Evolutionary conservation across 2,329 filamentous ascomycete genomes (phyloP).

Genomic region (Verticillium zaregamsianum): DNA sequence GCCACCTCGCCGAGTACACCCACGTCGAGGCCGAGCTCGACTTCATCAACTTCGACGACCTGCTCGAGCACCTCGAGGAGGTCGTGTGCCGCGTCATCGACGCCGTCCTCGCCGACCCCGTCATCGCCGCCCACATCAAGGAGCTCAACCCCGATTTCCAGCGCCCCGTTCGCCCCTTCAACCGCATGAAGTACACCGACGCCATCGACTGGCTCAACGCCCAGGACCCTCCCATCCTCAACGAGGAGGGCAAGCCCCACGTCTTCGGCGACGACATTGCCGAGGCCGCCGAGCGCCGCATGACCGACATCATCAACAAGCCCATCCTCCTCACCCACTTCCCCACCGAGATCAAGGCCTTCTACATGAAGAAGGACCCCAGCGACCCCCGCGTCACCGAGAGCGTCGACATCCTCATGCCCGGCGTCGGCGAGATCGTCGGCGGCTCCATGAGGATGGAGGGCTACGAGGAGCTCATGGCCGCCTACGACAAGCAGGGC

Average conservation of each 20-base stretch:
- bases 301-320: conserved; percentile 94
- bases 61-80: conserved; percentile 81
- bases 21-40: conserved; percentile 96
- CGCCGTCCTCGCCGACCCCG: conserved; percentile 67
- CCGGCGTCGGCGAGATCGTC: conserved; percentile 94
- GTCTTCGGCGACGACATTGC: conserved; percentile 96
- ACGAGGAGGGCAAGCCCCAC: conserved; percentile 89
- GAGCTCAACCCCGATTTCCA: conserved; percentile 89
- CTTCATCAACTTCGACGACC: conserved; percentile 88
- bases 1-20: conserved; percentile 93
- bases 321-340: conserved; percentile 98
- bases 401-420: conserved; percentile 82
- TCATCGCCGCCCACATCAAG: conserved; percentile 69
- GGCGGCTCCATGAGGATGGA: conserved; percentile 96
- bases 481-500: conserved; percentile 79
- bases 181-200: conserved; percentile 91
- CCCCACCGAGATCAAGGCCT: conserved; percentile 95
- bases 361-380: conserved; percentile 94
- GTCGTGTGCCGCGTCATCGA: conserved; percentile 85
- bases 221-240: conserved; percentile 74
- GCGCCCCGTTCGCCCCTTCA: conserved; percentile 78
- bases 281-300: conserved; percentile 90
- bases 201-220: conserved; percentile 92
- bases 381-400: conserved; percentile 82
- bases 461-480: conserved; percentile 83